These are phyloP conservation scores for Zygoascus meyerae DNA, from an alignment of 1,139 yeast genomes.

Conservation along the genomic window DNA sequence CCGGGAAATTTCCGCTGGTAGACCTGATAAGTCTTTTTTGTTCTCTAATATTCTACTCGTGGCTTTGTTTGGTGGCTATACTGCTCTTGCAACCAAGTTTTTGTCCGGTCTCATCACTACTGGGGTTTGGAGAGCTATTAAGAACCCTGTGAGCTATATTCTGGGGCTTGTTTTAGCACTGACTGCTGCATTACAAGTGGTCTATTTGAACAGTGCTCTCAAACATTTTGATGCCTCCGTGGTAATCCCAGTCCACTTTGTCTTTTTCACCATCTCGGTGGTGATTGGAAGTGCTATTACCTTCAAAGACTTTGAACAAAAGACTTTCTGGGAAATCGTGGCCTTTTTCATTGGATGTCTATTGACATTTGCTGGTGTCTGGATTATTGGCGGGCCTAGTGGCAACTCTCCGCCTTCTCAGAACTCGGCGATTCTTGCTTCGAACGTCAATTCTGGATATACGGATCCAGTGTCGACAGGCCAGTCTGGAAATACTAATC, in stretches of 20 bases:
- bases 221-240: slow-evolving; percentile 38
- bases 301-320: slow-evolving; percentile 37
- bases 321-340: slow-evolving; percentile 21
- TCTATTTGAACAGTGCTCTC: slow-evolving; percentile 36
- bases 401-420: slow-evolving; percentile 6
- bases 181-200: slow-evolving; percentile 38
- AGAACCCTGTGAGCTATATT: slow-evolving; percentile 30
- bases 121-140: slow-evolving; percentile 27
- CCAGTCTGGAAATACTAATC: background rate
- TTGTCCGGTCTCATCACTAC: slow-evolving; percentile 34
- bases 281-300: slow-evolving; percentile 38
- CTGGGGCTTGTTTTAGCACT: slow-evolving; percentile 30
- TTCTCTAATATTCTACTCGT: slow-evolving; percentile 34
- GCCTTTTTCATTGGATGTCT: slow-evolving; percentile 35
- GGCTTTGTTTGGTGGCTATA: slow-evolving; percentile 41
- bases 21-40: slow-evolving; percentile 10
- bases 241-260: slow-evolving; percentile 45
- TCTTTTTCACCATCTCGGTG: slow-evolving; percentile 40
- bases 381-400: slow-evolving; percentile 29
- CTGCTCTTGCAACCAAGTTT: slow-evolving; percentile 41
- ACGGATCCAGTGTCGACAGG: background rate
- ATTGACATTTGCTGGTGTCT: slow-evolving; percentile 39
- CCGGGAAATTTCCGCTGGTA: slow-evolving; percentile 5
- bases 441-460: background rate
- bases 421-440: background rate